These are phyloP conservation scores for Yarrowia sp. DNA, from an alignment of 805 yeast species.

Conservation along the genomic window DNA sequence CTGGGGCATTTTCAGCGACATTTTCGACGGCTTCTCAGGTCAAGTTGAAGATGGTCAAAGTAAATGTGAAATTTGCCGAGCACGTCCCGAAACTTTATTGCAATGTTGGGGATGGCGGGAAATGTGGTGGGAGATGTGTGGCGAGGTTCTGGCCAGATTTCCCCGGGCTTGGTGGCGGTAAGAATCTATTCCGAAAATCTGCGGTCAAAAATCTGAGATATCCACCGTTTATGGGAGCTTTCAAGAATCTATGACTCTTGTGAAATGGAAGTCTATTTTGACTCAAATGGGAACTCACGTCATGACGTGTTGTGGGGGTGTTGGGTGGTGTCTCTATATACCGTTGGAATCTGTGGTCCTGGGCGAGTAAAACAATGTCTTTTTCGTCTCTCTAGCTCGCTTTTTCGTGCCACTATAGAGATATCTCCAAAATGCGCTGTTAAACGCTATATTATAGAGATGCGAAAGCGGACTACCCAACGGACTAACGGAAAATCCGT, in stretches of 20 bases:
- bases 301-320: background rate
- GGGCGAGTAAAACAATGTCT: background rate
- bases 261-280: constrained; percentile 23
- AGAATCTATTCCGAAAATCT: background rate
- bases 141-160: background rate
- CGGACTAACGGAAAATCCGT: constrained; percentile 8
- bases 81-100: constrained; percentile 17
- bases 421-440: background rate
- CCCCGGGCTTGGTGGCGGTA: no score
- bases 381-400: background rate
- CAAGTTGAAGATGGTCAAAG: constrained; percentile 6
- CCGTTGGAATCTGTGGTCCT: background rate
- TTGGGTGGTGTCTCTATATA: background rate
- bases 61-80: constrained; percentile 32
- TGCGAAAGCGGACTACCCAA: constrained; percentile 28
- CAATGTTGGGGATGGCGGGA: background rate
- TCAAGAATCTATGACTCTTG: constrained; percentile 3
- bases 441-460: constrained; percentile 4
- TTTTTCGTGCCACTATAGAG: background rate
- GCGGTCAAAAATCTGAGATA: background rate
- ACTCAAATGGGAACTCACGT: background rate
- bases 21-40: constrained; percentile 11
- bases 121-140: background rate
- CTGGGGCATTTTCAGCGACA: constrained; percentile 29
- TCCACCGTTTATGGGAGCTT: background rate